These are phyloP conservation scores for Scedosporium dehoogii DNA, from an alignment of 2,329 filamentous ascomycete species.

Conservation along the genomic window DNA sequence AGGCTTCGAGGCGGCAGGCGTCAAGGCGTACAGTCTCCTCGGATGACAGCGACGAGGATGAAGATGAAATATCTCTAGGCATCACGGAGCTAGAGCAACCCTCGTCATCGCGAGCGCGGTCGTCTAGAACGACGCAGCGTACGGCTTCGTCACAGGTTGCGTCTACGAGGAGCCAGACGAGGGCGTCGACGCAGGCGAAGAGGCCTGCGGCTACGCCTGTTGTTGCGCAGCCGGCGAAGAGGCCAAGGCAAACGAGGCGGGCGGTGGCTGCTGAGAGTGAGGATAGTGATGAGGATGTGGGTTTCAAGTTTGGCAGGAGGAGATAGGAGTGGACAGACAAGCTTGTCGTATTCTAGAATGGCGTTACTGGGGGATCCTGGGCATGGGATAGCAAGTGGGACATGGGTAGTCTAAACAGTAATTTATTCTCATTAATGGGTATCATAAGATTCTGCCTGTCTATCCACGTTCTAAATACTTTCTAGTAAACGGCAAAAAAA, in stretches of 20 bases:
- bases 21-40: slow-evolving; percentile 20
- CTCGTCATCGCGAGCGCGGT: slow-evolving; percentile 7
- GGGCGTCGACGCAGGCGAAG: slow-evolving; percentile 18
- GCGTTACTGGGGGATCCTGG: neutral
- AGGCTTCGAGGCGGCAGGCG: slow-evolving; percentile 8
- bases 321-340: neutral
- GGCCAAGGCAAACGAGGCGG: slow-evolving; percentile 21
- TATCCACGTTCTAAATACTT: too few relatives aligned
- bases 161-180: neutral
- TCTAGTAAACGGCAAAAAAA: neutral
- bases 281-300: slow-evolving; percentile 45
- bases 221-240: slow-evolving; percentile 21
- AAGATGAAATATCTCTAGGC: slow-evolving; percentile 13
- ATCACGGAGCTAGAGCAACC: slow-evolving; percentile 13
- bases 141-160: slow-evolving; percentile 11
- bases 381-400: too few relatives aligned
- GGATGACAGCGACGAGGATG: slow-evolving; percentile 27
- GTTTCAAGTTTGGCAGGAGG: slow-evolving; percentile 45
- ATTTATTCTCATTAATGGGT: neutral
- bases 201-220: slow-evolving; percentile 21
- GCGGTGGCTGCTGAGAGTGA: slow-evolving; percentile 27
- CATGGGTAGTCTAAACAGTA: neutral
- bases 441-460: slow-evolving; percentile 1
- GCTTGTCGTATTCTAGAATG: neutral
- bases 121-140: slow-evolving; percentile 14